Evolutionary conservation across 352 stramenopile species (phyloP), one percentile per base, ranked within the genome.

Genomic region (Aphanomyces euteiches): DNA sequence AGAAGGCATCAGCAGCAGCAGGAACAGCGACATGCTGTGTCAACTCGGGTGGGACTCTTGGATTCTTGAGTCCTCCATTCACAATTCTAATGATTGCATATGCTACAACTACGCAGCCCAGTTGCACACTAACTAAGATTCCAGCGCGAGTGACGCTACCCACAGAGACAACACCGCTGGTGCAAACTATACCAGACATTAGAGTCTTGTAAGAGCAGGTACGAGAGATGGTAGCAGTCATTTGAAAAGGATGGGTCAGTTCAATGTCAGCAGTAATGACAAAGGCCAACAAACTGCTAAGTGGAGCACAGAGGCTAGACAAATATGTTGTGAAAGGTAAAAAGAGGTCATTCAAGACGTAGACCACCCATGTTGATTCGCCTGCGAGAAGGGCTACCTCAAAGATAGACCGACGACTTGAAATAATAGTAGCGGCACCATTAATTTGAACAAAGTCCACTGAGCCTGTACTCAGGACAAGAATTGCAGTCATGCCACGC

Each of bases 341-440:
- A 13, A 57, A n/a, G 5, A 58, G 15, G 34, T 67, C 60, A 37
- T 67, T 37, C 8, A 67, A 15, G 47, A 19, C 21, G 47, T 67
- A 67, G 41, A 67, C 17, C 7, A 54, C 47, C 60, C 60, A 67
- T 7, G 60, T 57, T 3, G 60, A 37, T 19, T 67, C 60, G 21
- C 60, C 47, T 7, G 60, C 60, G n/a, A 67, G 8, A 21, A 67
- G 10, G 1, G n/a, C 21, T 8, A 41, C 45, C n/a, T 63, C 37
- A 12, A 36, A 10, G 8, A 39, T 28, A 7, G 5, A 19, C 15
- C 58, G 58, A 1, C 34, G n/a, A 10, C n/a, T 43, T 28, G 28
- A 28, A 28, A 2, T 28, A 28, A 28, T 28, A 28, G 28, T 28
- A 12, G 43, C 17, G 2, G 10, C 10, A 12, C 10, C 10, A n/a